A percentile compares a stretch with the other conserved stretches of the same genome.
phyloP scores from a whole-genome alignment of 208 protist genomes.

The Trypanosoma cruzi region DNA sequence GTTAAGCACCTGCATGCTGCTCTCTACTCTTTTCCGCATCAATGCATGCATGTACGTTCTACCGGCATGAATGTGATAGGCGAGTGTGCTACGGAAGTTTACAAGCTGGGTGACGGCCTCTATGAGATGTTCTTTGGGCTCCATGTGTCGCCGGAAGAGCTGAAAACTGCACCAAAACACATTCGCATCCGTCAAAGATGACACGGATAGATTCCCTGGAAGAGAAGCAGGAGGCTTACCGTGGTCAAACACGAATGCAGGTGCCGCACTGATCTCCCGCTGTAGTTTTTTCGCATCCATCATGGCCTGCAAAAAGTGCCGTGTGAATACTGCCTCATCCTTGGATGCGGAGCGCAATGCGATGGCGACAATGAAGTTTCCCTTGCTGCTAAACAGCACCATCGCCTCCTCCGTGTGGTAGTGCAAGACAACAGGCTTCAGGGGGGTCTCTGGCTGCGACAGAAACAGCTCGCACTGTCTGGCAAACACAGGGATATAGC shows the following conservation, averaged over 20 bases:
- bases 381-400: constrained; percentile 25
- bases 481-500: constrained; percentile 28
- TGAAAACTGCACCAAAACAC: constrained; percentile 46
- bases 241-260: constrained; percentile 33
- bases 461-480: constrained; percentile 26
- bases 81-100: constrained; percentile 35
- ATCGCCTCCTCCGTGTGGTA: constrained; percentile 30
- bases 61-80: constrained; percentile 31
- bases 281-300: constrained; percentile 26
- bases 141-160: constrained; percentile 30
- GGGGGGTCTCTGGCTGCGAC: constrained; percentile 2
- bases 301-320: constrained; percentile 33
- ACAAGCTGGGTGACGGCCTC: constrained; percentile 30
- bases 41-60: constrained; percentile 34
- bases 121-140: constrained; percentile 19
- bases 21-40: constrained; percentile 35
- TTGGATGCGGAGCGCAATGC: constrained; percentile 11
- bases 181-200: neutral
- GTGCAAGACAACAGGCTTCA: constrained; percentile 24
- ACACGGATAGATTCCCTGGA: constrained; percentile 1
- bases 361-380: constrained; percentile 30
- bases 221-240: constrained; percentile 16
- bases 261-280: constrained; percentile 18
- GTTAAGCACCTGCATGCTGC: constrained; percentile 32
- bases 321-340: constrained; percentile 26